Evolutionary conservation across 768 basidiomycete species (phyloP).

Genomic region (Cystobasidium onofrii): DNA sequence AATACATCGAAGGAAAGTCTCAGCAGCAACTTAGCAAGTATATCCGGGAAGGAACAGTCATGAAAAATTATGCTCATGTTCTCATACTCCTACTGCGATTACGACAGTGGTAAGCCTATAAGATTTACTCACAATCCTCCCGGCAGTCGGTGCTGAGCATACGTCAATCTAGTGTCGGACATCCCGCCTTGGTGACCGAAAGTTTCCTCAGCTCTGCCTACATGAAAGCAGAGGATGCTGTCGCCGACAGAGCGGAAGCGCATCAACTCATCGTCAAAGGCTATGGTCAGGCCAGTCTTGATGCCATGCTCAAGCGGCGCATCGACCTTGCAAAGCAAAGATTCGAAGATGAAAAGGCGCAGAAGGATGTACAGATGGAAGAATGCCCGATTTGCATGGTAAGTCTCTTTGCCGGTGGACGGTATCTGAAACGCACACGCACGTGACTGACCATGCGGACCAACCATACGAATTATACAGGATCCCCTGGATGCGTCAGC

Average conservation of each 20-base stretch:
- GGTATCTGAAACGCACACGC: no score
- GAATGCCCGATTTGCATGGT: slow-evolving; percentile 7
- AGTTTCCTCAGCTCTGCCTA: background rate
- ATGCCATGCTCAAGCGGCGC: background rate
- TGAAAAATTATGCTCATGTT: slow-evolving; percentile 6
- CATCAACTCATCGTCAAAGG: background rate
- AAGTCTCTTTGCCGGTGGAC: background rate
- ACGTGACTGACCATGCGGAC: no score
- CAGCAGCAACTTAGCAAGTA: slow-evolving; percentile 2
- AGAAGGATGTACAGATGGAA: background rate
- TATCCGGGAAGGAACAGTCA: background rate
- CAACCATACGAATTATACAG: background rate
- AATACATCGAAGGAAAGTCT: background rate
- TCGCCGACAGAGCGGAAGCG: background rate
- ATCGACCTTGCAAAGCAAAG: background rate
- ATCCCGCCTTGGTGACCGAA: background rate
- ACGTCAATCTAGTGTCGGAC: background rate
- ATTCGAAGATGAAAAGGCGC: background rate
- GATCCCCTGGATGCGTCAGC: slow-evolving; percentile 1
- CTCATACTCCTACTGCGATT: background rate
- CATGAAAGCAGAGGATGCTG: background rate
- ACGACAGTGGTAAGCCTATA: background rate
- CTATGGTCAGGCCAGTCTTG: background rate
- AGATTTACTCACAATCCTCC: no score
- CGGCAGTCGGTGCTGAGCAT: no score